phyloP scores from a whole-genome alignment of 2,329 filamentous ascomycete genomes.

The Thielaviopsis euricoi region DNA sequence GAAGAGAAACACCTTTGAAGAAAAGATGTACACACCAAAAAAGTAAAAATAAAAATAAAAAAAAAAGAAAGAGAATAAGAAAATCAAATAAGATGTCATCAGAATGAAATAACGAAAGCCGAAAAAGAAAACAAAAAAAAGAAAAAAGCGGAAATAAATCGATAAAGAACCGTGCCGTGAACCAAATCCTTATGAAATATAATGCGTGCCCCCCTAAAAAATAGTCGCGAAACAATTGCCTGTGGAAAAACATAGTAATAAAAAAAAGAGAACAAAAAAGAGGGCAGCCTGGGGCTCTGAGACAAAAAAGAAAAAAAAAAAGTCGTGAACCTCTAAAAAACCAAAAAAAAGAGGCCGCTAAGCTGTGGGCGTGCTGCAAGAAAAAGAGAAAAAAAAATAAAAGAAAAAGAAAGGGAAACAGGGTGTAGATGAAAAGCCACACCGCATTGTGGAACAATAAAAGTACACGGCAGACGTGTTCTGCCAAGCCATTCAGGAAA shows the following conservation, averaged over 20 bases:
- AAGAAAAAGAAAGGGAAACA: not conserved
- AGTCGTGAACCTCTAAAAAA: not conserved
- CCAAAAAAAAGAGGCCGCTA: not conserved
- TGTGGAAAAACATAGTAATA: not conserved
- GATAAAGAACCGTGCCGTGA: not conserved
- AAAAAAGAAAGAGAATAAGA: not conserved
- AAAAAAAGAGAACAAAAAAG: slow-evolving; percentile 3
- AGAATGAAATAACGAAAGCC: not conserved
- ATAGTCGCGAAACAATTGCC: not conserved
- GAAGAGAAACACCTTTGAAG: not conserved
- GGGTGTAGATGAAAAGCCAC: not conserved
- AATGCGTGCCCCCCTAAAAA: not conserved
- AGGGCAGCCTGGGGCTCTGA: not conserved
- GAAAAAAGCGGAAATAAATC: not conserved
- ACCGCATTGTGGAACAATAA: not conserved
- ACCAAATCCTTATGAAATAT: not conserved
- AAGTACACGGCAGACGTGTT: not conserved
- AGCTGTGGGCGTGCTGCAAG: not conserved
- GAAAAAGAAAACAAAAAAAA: not conserved
- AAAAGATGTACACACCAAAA: not conserved
- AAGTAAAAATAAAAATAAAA: no score
- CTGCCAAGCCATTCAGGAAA: not conserved
- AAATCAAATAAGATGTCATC: not conserved
- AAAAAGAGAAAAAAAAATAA: not conserved
- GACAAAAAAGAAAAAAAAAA: not conserved